These are phyloP conservation scores for Heliosperma pusillum DNA, from an alignment of 148 eudicot genomes.

Conservation along the genomic window DNA sequence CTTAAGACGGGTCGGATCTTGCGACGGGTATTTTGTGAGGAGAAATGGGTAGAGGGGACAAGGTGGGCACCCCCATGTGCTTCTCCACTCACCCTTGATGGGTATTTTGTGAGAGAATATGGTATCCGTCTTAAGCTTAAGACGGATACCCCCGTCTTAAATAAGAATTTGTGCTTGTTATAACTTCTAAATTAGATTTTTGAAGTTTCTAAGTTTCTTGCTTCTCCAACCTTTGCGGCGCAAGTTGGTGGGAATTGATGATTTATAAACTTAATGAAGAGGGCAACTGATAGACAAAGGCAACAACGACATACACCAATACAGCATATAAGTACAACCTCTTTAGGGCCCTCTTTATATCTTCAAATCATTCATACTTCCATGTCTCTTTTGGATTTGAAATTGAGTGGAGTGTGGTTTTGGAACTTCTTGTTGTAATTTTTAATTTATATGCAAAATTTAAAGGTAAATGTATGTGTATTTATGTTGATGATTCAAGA, in stretches of 20 bases:
- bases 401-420: slow-evolving; percentile 3
- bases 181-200: too few relatives aligned
- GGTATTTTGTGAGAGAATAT: too few relatives aligned
- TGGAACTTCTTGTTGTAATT: not conserved
- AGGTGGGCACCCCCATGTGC: too few relatives aligned
- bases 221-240: not conserved
- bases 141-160: too few relatives aligned
- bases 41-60: too few relatives aligned
- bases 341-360: not conserved
- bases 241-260: not conserved
- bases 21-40: too few relatives aligned
- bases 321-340: not conserved
- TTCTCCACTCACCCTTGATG: too few relatives aligned
- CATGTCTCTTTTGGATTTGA: not conserved
- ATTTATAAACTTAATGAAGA: too few relatives aligned
- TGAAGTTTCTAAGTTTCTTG: not conserved
- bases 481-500: slow-evolving; percentile 12
- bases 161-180: too few relatives aligned
- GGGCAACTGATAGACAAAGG: slow-evolving; percentile 7
- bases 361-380: not conserved
- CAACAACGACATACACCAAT: not conserved
- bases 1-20: too few relatives aligned
- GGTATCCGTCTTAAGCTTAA: too few relatives aligned
- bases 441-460: not conserved
- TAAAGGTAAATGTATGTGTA: not conserved